phyloP scores from a whole-genome alignment of 176 grass and related monocot species.

The Echinochloa phyllopogon region DNA sequence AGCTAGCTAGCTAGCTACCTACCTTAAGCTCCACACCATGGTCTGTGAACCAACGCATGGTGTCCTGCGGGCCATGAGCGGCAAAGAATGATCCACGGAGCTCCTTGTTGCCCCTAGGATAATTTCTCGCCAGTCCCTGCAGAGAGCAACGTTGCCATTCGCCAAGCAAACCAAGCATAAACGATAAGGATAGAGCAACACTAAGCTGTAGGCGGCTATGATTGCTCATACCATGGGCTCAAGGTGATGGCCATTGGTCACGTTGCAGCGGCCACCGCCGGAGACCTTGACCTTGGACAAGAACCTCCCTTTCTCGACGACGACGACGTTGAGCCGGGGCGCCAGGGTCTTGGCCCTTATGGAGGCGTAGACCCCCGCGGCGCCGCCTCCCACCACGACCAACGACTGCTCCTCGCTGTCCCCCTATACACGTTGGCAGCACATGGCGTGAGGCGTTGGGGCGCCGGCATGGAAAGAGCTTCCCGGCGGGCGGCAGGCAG shows the following conservation, averaged over 20 bases:
- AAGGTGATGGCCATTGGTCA: constrained; percentile 85
- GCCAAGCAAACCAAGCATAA: background rate
- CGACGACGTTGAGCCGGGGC: constrained; percentile 69
- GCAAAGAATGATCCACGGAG: constrained; percentile 79
- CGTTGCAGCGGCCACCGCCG: constrained; percentile 93
- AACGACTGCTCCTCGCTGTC: constrained; percentile 46
- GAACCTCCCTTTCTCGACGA: constrained; percentile 86
- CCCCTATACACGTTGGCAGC: background rate
- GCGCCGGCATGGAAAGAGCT: background rate
- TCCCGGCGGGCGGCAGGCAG: background rate
- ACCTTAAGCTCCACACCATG: constrained; percentile 95
- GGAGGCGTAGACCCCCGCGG: constrained; percentile 88
- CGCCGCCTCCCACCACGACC: constrained; percentile 87
- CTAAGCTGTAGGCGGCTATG: background rate
- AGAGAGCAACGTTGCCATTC: background rate
- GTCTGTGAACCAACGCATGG: constrained; percentile 83
- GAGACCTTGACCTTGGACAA: constrained; percentile 95
- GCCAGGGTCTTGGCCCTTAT: constrained; percentile 77
- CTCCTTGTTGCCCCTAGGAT: constrained; percentile 91
- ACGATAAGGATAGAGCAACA: background rate
- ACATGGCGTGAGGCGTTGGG: background rate
- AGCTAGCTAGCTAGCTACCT: constrained; percentile 31
- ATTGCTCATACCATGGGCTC: constrained; percentile 53
- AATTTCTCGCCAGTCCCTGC: constrained; percentile 71
- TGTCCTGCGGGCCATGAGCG: constrained; percentile 77